Base-by-base conservation (phyloP, 805 yeast species). In the Kuraishia ogatae region DNA sequence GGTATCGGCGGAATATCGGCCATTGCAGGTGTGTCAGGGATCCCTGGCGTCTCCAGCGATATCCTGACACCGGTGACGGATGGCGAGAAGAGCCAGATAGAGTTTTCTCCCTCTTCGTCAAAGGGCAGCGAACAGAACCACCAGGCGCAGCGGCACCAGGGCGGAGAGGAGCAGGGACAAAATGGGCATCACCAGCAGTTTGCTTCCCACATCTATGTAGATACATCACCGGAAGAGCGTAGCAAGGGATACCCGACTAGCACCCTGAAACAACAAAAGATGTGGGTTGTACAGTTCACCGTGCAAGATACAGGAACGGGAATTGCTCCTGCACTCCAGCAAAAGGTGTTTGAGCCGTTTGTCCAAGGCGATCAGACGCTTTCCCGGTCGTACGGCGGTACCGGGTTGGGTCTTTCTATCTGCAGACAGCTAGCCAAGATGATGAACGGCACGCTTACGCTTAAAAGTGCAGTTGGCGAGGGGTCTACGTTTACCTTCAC, bases 311-410 rank as follows among this genome's bases (percentile, higher is more conserved):
- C 96, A 0, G 98, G 99, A 2, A 92, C 97, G 0, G 99, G 99
- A 57, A 92, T 93, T 54, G 96, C 89, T 48, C 83, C 85, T 15
- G 82, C 85, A 1, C 69, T 91, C 54, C 97, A 89, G 64, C 83
- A 83, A 50, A 83, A 87, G 58, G 96, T 93, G 1, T 93, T 93
- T 68, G 97, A 94, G 64, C 97, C 98, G 1, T 93, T 93, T 73
- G 91, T 92, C 20, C 99, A 93, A 71, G 99, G 98, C 54, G 98
- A 93, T 65, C 97, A 91, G 68, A 90, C 97, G 0, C 75, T 90
- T 26, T 88, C 96, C 4, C 78, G 96, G 64, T 89, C 92, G 56
- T 85, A 87, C 65, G 97, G 98, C 56, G 99, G 99, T 61, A 94
- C 97, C 0, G 99, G 98, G 1, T 75, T 93, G 51, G 99, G 99